phyloP scores from a whole-genome alignment of 2,329 filamentous ascomycete species.

The Fusarium verrucosum region DNA sequence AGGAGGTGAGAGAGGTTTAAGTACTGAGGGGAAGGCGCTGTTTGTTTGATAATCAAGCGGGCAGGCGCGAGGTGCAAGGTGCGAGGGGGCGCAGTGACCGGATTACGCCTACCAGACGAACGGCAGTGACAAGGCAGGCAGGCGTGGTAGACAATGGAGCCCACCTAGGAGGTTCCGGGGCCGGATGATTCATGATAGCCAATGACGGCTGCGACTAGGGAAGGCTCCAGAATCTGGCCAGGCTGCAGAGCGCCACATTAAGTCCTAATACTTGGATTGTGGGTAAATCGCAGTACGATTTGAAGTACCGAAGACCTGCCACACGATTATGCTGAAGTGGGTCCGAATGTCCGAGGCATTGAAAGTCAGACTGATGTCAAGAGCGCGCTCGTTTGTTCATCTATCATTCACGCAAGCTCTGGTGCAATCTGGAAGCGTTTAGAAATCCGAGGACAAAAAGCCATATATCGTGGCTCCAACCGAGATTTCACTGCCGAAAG shows the following conservation, averaged over 20 bases:
- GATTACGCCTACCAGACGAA: constrained; percentile 42
- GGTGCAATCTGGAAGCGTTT: constrained; percentile 19
- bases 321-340: constrained; percentile 30
- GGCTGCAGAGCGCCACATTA: constrained; percentile 32
- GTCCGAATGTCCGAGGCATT: constrained; percentile 6
- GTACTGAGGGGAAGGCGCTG: constrained; percentile 40
- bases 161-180: constrained; percentile 38
- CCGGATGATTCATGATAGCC: constrained; percentile 52
- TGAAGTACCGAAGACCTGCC: constrained; percentile 33
- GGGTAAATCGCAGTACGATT: not conserved
- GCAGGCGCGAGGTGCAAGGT: constrained; percentile 41
- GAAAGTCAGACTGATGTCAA: constrained; percentile 28
- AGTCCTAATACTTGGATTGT: constrained; percentile 36
- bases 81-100: constrained; percentile 41
- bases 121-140: constrained; percentile 26
- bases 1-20: constrained; percentile 46
- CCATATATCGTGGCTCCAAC: not conserved
- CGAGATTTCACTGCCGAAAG: not conserved
- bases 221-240: constrained; percentile 53
- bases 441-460: not conserved
- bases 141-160: constrained; percentile 8
- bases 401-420: constrained; percentile 4
- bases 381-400: constrained; percentile 5
- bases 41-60: constrained; percentile 40
- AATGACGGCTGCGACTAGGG: constrained; percentile 41